Evolutionary conservation across 768 basidiomycete species (phyloP), one percentile per base, ranked within the genome.

Genomic region (Polyporus arcularius): DNA sequence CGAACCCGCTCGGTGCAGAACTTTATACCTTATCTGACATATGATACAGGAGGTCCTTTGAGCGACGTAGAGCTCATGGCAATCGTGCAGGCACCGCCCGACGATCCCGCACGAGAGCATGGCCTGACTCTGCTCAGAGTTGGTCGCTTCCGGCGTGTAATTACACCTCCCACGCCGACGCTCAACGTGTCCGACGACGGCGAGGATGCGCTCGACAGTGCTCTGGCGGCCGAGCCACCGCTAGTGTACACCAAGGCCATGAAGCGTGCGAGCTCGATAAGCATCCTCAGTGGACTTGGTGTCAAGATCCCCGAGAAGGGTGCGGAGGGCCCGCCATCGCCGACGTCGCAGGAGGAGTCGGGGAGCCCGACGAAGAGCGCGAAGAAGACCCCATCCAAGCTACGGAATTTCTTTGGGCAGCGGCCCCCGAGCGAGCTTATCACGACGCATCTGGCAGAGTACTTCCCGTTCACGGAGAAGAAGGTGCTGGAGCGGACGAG

Each of bases 361-460:
- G 75, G 76, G 43, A 72, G 68, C 60, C 75, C 72, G 40, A 76
- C 75, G 58, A 74, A 70, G 65, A 62, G 51, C 32, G 65, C 59
- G 12, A 51, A 50, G 43, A 58, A 51, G 32, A 45, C 26, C 50
- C 84, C 87, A 4, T 83, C 84, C 21, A 95, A 93, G 69, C 72
- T 95, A 49, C 91, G 91, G 74, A 95, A 94, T 79, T 99, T 98
- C 80, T 96, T 98, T 67, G 97, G 96, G 15, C 97, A 98, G 69
- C 90, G 97, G 42, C 97, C 97, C 0, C 96, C 97, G 0, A 94
- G 91, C 75, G 97, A 98, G 74, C 86, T 98, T 63, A 98, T 98
- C 78, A 92, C 96, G 28, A 96, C 81, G 7, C 96, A 98, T 71
- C 75, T 98, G 53, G 87, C 90, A 18, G 96, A 97, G 62, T 99